Evolutionary conservation across 2,329 filamentous ascomycete species (phyloP).

Genomic region (Cladophialophora exuberans): DNA sequence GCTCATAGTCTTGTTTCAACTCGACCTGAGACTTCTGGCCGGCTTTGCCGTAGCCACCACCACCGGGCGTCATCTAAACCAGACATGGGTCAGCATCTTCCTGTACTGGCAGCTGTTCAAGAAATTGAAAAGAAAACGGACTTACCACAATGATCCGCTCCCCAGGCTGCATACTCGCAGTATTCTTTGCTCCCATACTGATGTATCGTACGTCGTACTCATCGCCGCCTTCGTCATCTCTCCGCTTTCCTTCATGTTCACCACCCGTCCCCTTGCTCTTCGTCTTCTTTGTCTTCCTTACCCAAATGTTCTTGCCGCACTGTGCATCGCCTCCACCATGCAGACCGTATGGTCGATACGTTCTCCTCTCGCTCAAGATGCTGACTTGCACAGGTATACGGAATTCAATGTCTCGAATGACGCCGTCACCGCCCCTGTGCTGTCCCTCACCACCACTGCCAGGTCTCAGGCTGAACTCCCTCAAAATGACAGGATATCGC

Average conservation of each 20-base stretch:
- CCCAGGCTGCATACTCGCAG: slow-evolving; percentile 61
- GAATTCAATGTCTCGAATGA: slow-evolving; percentile 82
- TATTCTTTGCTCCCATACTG: slow-evolving; percentile 66
- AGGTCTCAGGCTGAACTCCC: slow-evolving; percentile 69
- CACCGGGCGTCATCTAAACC: slow-evolving; percentile 43
- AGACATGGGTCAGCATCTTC: slow-evolving; percentile 11
- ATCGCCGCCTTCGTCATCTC: slow-evolving; percentile 40
- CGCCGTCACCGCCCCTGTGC: slow-evolving; percentile 74
- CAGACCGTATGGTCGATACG: slow-evolving; percentile 79
- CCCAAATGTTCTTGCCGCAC: slow-evolving; percentile 86
- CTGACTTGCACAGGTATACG: slow-evolving; percentile 77
- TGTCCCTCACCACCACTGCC: slow-evolving; percentile 69
- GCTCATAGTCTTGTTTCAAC: slow-evolving; percentile 60
- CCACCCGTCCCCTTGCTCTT: slow-evolving; percentile 37
- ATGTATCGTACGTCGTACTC: slow-evolving; percentile 55
- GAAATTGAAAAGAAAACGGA: slow-evolving; percentile 43
- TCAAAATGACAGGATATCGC: slow-evolving; percentile 74
- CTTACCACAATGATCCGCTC: slow-evolving; percentile 66
- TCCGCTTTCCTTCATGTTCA: slow-evolving; percentile 54
- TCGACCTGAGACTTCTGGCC: slow-evolving; percentile 57
- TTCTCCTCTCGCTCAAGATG: slow-evolving; percentile 76
- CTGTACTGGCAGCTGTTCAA: neutral
- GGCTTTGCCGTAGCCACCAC: slow-evolving; percentile 55
- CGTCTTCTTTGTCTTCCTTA: slow-evolving; percentile 67
- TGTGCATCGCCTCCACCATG: slow-evolving; percentile 78